Base-by-base conservation (phyloP, 768 basidiomycete genomes). In the Agaricus subrufescens region DNA sequence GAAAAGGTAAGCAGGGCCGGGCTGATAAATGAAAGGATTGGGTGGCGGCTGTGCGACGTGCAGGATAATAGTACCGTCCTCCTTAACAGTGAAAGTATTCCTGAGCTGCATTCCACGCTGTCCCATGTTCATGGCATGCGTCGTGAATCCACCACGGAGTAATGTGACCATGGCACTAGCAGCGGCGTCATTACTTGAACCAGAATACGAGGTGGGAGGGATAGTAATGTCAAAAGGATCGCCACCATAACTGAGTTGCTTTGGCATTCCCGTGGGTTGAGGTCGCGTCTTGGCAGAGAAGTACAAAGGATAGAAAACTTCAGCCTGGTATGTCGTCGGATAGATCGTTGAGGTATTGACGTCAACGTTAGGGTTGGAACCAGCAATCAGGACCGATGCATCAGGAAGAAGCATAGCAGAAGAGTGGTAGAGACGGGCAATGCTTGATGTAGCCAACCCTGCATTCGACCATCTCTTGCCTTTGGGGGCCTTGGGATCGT, bases 321-420 rank as follows among this genome's bases (percentile, higher is more conserved):
- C 94, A 1, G 88, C 86, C 37, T 82, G 74, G 65, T 94, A 95
- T 27, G 85, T 82, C 2, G 93, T 93, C 1, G 87, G 86, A 75
- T 76, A 93, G 34, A 76, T 38, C 7, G 81, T 78, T 19, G 73
- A 69, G 34, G 73, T 58, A 63, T 87, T 86, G 58, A 88, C 86
- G 63, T 98, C 94, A 38, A 89, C 77, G 65, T 95, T 95, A 1
- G 95, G 94, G 72, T 98, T 98, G 29, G 91, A 93, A 7, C 96
- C 96, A 29, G 91, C 92, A 60, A 96, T 81, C 46, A 97, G 70
- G 42, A 98, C 86, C 2, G 89, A 90, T 1, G 83, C 91, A 57
- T 90, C 94, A 10, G 93, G 87, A n/a, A 98, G 82, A 26, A 98
- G 80, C n/a, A 95, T 79, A 11, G 93, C 94, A 0, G 83, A 82